Conservation (phyloP, 495 filamentous ascomycete species). For the Trichodelitschia bisporula region DNA sequence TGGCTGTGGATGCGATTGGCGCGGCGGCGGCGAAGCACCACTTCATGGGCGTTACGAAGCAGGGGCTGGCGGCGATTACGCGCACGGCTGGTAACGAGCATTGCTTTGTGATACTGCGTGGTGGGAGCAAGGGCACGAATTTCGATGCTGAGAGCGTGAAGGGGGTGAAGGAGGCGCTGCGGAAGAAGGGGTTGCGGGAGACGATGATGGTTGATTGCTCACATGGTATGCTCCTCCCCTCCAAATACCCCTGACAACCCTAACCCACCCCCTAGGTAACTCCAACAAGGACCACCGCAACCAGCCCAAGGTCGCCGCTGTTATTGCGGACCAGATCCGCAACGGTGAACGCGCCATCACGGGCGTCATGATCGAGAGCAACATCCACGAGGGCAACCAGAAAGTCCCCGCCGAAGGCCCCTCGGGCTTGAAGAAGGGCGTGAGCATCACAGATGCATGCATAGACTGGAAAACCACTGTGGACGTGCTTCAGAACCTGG, state of each 20-base stretch:
- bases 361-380: slow-evolving; percentile 96
- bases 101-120: slow-evolving; percentile 86
- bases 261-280: slow-evolving; percentile 27
- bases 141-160: slow-evolving; percentile 68
- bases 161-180: slow-evolving; percentile 50
- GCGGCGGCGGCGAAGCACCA: slow-evolving; percentile 77
- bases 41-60: slow-evolving; percentile 99
- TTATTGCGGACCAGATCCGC: slow-evolving; percentile 60
- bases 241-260: background rate
- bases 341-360: slow-evolving; percentile 74
- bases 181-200: slow-evolving; percentile 65
- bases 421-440: slow-evolving; percentile 58
- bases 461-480: slow-evolving; percentile 86
- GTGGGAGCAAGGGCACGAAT: slow-evolving; percentile 84
- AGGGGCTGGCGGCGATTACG: slow-evolving; percentile 86
- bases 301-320: slow-evolving; percentile 76
- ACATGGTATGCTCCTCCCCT: slow-evolving; percentile 34
- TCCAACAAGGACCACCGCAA: slow-evolving; percentile 59
- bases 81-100: slow-evolving; percentile 83
- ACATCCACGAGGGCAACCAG: slow-evolving; percentile 88
- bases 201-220: slow-evolving; percentile 97
- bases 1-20: slow-evolving; percentile 94
- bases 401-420: slow-evolving; percentile 76
- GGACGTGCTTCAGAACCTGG: slow-evolving; percentile 62
- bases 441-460: slow-evolving; percentile 94